Evolutionary conservation across 169 alveolate genomes (phyloP).

Genomic region (Perkinsus marinus): DNA sequence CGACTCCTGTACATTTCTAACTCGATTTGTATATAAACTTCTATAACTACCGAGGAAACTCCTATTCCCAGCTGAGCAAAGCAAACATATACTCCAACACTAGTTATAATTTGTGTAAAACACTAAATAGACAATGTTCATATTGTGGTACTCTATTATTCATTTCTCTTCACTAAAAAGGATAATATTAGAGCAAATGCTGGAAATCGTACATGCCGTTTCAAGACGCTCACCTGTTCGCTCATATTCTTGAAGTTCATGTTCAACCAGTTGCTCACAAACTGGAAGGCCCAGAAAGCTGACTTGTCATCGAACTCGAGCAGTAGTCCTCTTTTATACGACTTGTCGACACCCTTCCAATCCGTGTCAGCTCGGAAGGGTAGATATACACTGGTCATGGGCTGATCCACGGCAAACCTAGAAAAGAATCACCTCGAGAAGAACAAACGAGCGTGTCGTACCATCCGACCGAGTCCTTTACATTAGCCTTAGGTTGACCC

Average conservation of each 20-base stretch:
- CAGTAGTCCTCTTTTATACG: not conserved
- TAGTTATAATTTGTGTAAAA: too few species aligned
- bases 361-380: not conserved
- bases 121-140: too few species aligned
- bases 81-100: too few species aligned
- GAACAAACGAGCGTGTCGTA: not conserved
- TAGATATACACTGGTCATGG: not conserved
- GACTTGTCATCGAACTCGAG: not conserved
- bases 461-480: not conserved
- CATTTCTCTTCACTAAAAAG: too few species aligned
- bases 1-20: too few species aligned
- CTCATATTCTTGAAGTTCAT: slow-evolving; percentile 5
- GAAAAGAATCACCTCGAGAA: not conserved
- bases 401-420: slow-evolving; percentile 4
- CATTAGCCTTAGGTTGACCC: not conserved
- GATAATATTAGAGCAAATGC: too few species aligned
- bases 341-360: not conserved
- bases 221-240: not conserved
- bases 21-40: too few species aligned
- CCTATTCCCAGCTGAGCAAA: too few species aligned
- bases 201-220: not conserved
- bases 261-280: slow-evolving; percentile 1
- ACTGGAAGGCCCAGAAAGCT: slow-evolving; percentile 6
- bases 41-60: too few species aligned
- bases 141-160: too few species aligned